Base-by-base conservation (phyloP, 2,329 filamentous ascomycete genomes). In the Leptographium wingfieldii region DNA sequence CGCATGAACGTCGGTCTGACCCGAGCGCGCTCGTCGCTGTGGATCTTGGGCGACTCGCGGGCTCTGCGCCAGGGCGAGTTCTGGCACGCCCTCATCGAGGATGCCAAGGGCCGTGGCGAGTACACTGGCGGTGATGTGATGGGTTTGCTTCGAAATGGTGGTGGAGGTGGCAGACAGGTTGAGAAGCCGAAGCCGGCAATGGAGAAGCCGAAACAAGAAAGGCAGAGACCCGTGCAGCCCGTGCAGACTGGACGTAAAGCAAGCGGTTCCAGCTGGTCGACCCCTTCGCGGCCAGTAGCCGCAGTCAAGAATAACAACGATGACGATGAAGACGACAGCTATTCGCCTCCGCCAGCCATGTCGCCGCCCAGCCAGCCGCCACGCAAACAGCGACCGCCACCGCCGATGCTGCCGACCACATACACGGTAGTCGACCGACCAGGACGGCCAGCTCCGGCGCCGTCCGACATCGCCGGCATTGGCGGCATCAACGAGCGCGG, bases 1-100 rank as follows among this genome's bases (percentile, higher is more conserved):
- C 92, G 94, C 79, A 97, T 99, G 95, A 99, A 99, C 72, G 94
- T 99, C 68, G 94, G 94, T 75, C 79, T 99, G 62, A 99, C 94
- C 27, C 87, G 94, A 77, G 95, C 94, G 5, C 96, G 96, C 72
- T 96, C 90, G 11, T 96, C 92, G 40, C 80, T 99, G 11, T 99
- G 92, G 89, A 92, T 99, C 61, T 80, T 99, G 31, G 94, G 94
- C 65, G 95, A 97, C 72, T 94, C 94, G 0, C 81, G 87, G 60
- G 90, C 92, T 40, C 79, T 99, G 58, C 78, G 87, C 29, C 88
- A 95, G 69, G 94, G 94, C 62, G 84, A 94, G 68, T 96, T 90
- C 73, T 99, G 95, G 94, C 84, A 81, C 63, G 86, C 86, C 64
- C 79, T 99, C 52, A 90, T 99, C 58, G 81, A 87, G 40, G 88